Evolutionary conservation across 2,329 filamentous ascomycete species (phyloP), one percentile per base, ranked within the genome.

Genomic region (Stagonosporopsis cucurbitacearum): DNA sequence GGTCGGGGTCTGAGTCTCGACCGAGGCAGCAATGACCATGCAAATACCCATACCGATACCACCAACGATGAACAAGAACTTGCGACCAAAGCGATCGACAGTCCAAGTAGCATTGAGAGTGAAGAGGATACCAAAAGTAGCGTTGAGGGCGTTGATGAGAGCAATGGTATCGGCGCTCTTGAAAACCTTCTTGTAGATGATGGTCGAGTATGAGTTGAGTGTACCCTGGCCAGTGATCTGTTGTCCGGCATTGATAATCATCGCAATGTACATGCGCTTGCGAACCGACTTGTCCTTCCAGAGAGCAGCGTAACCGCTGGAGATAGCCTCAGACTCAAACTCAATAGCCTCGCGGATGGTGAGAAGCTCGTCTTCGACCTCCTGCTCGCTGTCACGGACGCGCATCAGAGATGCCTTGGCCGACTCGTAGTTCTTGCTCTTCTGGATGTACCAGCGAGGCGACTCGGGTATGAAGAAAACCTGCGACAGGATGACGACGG

Each of bases 91-190:
- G 45, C 87, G 82, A 71, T 91, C 88, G 30, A 89, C 86, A 4
- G 87, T 89, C 87, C 88, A 91, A 33, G 87, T 83, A 13, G 88
- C 88, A 63, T 90, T 90, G 40, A 90, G 79, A 0, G 88, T 91
- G 75, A 91, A 91, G 20, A 90, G 57, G 59, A 91, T 91, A 53
- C 86, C 86, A 62, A 87, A 88, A 6, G 88, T 91, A 36, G 87
- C 88, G 70, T 90, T 91, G 50, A 91, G 79, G 4, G 88, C 88
- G 71, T 91, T 91, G 79, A 91, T 91, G 28, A 91, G 79, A 59
- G 86, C 86, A 70, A 90, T 89, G 20, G 82, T 77, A 50, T 75
- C 77, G 20, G 64, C 49, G 50, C 75, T 80, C 22, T 77, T 80
- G 79, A 88, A 91, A 22, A 90, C 83, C 70, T 88, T 87, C 76